A percentile compares a stretch with the other conserved stretches of the same genome.
Conservation (phyloP, 2,329 filamentous ascomycete species). For the Calonectria pteridis region DNA sequence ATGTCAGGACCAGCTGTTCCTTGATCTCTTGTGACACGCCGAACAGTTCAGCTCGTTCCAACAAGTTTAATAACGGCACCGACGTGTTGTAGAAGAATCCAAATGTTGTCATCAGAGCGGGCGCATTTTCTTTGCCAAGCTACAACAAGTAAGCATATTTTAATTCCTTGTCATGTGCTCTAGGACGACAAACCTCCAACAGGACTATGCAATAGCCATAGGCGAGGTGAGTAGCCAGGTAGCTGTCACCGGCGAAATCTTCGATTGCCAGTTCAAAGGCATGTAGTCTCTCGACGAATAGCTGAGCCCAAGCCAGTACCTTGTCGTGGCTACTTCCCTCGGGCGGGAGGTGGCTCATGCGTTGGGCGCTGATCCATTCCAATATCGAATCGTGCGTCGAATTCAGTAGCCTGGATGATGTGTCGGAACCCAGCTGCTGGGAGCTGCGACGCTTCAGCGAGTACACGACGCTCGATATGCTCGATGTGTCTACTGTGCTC, state of each 20-base stretch:
- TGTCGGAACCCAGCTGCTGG: conserved; percentile 1
- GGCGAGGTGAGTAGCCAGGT: not conserved
- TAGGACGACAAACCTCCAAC: not conserved
- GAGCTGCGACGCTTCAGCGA: conserved; percentile 2
- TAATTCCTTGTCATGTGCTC: fast-evolving
- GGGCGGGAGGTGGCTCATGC: not conserved
- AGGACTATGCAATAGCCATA: not conserved
- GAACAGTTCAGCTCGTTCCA: not conserved
- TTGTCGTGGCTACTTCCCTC: conserved; percentile 5
- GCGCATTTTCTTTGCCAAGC: not conserved
- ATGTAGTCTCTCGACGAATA: not conserved
- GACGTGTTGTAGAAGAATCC: conserved; percentile 7
- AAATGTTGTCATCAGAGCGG: not conserved
- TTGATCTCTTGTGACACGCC: not conserved
- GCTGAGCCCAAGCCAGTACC: not conserved
- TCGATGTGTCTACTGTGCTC: conserved; percentile 1
- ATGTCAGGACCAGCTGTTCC: not conserved
- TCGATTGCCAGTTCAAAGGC: not conserved
- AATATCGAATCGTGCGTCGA: conserved; percentile 1
- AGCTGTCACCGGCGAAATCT: not conserved
- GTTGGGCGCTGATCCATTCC: not conserved
- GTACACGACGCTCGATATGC: not conserved
- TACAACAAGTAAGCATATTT: not conserved
- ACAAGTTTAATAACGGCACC: not conserved
- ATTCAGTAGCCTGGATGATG: not conserved